Base-by-base conservation (phyloP, 192 early-diverging fungal genomes). In the Backusella morwellensis region DNA sequence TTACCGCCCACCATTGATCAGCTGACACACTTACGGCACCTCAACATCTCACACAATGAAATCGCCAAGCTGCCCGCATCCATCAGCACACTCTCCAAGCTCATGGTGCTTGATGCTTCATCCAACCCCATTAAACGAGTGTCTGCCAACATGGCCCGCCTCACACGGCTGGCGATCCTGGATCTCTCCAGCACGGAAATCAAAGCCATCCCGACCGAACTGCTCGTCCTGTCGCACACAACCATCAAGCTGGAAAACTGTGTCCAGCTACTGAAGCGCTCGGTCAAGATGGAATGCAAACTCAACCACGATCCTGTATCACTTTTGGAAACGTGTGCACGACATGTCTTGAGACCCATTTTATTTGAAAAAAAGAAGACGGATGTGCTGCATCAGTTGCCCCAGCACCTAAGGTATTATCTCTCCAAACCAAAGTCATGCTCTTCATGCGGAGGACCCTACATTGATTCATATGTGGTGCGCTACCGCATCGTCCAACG, bases 371-470 rank as follows among this genome's bases (percentile, higher is more conserved):
- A 68, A 9, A 35, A n/a, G 6, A 74, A 59, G 35, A 71, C 66
- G 2, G 14, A 11, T 0, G 1, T 32, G 2, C 23, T 75, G 23
- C 6, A 12, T 26, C 47, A 40, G 19, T 72, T 88, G 11, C 85
- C 86, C 6, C 76, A 77, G 9, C 83, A 94, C 66, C n/a, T 97
- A 12, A 89, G 88, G 78, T 75, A 76, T 17, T 95, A 93, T 75
- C 76, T 97, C 32, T 80, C 83, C 4, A 88, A 85, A 12, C 86
- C 89, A 0, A 80, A 85, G 21, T 68, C 77, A 14, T 97, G 95
- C 79, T 86, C 91, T 7, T 93, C 91, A 83, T 97, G 95, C 80
- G 83, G 84, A 15, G 93, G 93, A 14, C 95, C 95, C 32, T 94
- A 91, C 72, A 91, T 94, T 78, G 89, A 93, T 35, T 75, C 76